Percentiles rank a stretch among this genome's conserved stretches.
phyloP scores from a whole-genome alignment of 306 rosid species.

The Vachellia pachyceras region DNA sequence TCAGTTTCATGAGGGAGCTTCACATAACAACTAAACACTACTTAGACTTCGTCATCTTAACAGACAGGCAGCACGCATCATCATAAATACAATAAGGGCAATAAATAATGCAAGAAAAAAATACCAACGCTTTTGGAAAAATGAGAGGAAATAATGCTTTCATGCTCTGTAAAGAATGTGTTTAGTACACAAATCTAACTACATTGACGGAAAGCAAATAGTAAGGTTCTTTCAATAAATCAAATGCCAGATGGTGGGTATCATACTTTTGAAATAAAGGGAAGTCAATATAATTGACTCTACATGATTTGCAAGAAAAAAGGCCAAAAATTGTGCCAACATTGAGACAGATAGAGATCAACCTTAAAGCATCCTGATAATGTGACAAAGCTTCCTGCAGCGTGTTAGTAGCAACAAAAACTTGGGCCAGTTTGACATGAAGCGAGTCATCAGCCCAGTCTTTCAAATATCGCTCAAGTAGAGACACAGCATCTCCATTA shows the following conservation, averaged over 20 bases:
- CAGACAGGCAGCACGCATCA: background rate
- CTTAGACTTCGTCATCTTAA: background rate
- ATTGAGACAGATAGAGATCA: constrained; percentile 32
- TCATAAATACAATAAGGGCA: background rate
- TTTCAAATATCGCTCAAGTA: constrained; percentile 93
- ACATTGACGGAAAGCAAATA: background rate
- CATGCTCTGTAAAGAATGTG: background rate
- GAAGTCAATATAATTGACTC: background rate
- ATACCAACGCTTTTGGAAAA: background rate
- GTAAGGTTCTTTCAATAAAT: background rate
- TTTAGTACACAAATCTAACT: background rate
- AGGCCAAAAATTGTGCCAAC: constrained; percentile 21
- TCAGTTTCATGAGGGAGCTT: background rate
- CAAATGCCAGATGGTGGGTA: background rate
- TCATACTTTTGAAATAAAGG: background rate
- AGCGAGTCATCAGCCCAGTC: constrained; percentile 99
- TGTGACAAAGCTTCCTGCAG: constrained; percentile 92
- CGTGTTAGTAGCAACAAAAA: constrained; percentile 93
- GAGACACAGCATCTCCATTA: constrained; percentile 87
- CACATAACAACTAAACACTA: background rate
- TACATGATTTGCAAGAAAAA: background rate
- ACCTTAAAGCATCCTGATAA: constrained; percentile 98
- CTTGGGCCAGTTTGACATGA: constrained; percentile 98
- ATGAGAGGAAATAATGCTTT: background rate
- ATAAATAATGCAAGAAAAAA: background rate